These are phyloP conservation scores for Noccaea bulbosa DNA, from an alignment of 345 rosid species.

Conservation along the genomic window DNA sequence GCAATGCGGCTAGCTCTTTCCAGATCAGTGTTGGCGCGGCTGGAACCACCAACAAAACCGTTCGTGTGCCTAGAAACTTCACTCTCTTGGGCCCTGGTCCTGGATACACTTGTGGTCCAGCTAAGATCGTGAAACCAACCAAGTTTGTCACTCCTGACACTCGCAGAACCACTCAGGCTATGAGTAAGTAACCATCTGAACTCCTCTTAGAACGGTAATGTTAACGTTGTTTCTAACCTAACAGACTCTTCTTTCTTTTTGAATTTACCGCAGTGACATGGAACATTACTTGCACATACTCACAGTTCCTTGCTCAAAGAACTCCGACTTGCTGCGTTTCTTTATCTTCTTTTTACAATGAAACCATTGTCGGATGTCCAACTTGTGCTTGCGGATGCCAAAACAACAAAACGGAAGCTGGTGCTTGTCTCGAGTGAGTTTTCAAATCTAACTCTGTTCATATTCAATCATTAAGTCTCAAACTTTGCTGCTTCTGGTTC, in stretches of 20 bases:
- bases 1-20: constrained; percentile 73
- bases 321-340: constrained; percentile 93
- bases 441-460: neutral
- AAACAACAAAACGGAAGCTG: constrained; percentile 52
- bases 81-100: constrained; percentile 90
- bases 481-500: neutral
- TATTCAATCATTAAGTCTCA: constrained; percentile 1
- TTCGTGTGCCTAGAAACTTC: constrained; percentile 77
- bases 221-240: constrained; percentile 15
- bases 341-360: constrained; percentile 82
- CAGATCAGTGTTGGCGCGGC: constrained; percentile 85
- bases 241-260: neutral
- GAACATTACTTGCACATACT: constrained; percentile 92
- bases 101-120: constrained; percentile 89
- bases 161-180: constrained; percentile 85
- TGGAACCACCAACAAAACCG: constrained; percentile 83
- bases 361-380: constrained; percentile 82
- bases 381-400: constrained; percentile 85
- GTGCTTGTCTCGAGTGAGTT: constrained; percentile 70
- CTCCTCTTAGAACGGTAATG: neutral
- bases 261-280: constrained; percentile 79
- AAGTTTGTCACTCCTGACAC: constrained; percentile 62
- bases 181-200: constrained; percentile 61
- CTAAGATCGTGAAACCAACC: constrained; percentile 72
- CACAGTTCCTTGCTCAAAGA: constrained; percentile 84